Percentiles rank a stretch among this genome's conserved stretches.
Conservation (phyloP, 2,329 filamentous ascomycete genomes). For the Dothistroma septosporum region DNA sequence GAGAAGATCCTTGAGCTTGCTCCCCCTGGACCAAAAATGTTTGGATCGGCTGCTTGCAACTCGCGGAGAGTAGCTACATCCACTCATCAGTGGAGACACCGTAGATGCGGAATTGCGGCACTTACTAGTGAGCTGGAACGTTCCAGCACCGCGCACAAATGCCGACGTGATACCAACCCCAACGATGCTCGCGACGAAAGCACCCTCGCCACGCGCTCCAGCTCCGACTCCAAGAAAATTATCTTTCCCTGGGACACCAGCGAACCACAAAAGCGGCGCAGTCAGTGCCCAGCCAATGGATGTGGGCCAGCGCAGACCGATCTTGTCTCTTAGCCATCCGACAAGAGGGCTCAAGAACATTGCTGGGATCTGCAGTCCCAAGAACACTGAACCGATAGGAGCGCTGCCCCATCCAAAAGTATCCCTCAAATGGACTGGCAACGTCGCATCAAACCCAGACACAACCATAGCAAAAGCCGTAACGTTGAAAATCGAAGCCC, state of each 20-base stretch:
- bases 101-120: too few relatives aligned
- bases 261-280: constrained; percentile 18
- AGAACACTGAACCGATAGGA: constrained; percentile 17
- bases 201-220: constrained; percentile 9
- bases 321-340: constrained; percentile 18
- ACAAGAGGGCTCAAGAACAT: constrained; percentile 18
- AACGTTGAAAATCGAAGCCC: constrained; percentile 17
- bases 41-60: constrained; percentile 12
- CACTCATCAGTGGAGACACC: too few relatives aligned
- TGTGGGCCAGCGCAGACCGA: constrained; percentile 17
- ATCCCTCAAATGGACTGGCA: constrained; percentile 18
- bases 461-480: constrained; percentile 14
- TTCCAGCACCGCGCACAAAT: constrained; percentile 18
- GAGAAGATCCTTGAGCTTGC: constrained; percentile 17
- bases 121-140: constrained; percentile 14
- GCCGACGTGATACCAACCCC: constrained; percentile 12
- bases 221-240: constrained; percentile 14
- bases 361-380: constrained; percentile 17
- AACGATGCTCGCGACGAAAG: constrained; percentile 18
- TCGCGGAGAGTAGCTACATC: constrained; percentile 9
- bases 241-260: constrained; percentile 16
- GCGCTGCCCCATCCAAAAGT: constrained; percentile 18
- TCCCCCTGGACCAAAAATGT: constrained; percentile 18
- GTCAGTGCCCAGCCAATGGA: constrained; percentile 16
- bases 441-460: constrained; percentile 18